phyloP scores from a whole-genome alignment of 2,329 filamentous ascomycete species.

The Cercospora janseana region DNA sequence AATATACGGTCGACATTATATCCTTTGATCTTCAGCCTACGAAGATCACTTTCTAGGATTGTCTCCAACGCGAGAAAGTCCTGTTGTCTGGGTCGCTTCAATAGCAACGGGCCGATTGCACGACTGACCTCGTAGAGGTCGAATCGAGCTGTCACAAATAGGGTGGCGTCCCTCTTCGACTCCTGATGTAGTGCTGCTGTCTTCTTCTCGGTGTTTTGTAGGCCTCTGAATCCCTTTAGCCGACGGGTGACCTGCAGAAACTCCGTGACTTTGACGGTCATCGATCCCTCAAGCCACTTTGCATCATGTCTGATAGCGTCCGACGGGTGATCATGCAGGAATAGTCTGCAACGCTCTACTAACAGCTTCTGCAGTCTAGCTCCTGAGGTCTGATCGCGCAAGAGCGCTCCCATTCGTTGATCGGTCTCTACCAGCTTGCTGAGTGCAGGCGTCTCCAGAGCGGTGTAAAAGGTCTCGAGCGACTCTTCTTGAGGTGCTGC shows the following conservation, averaged over 20 bases:
- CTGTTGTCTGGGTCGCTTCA: slow-evolving; percentile 80
- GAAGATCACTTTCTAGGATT: slow-evolving; percentile 79
- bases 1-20: slow-evolving; percentile 97
- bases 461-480: slow-evolving; percentile 79
- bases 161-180: slow-evolving; percentile 56
- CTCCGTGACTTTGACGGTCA: slow-evolving; percentile 74
- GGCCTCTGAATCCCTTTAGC: slow-evolving; percentile 63
- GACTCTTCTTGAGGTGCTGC: slow-evolving; percentile 86
- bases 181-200: slow-evolving; percentile 66
- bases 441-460: slow-evolving; percentile 74
- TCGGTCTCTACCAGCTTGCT: slow-evolving; percentile 77
- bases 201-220: slow-evolving; percentile 70
- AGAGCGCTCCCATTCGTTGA: slow-evolving; percentile 65
- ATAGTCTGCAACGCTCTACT: slow-evolving; percentile 82
- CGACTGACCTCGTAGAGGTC: slow-evolving; percentile 93
- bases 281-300: slow-evolving; percentile 85
- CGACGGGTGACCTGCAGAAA: slow-evolving; percentile 74
- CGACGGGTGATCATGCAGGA: slow-evolving; percentile 76
- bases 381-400: slow-evolving; percentile 66
- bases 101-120: slow-evolving; percentile 75
- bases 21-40: slow-evolving; percentile 77
- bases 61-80: slow-evolving; percentile 89
- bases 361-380: slow-evolving; percentile 74
- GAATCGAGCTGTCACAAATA: slow-evolving; percentile 74
- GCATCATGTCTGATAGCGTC: slow-evolving; percentile 82